A percentile compares a stretch with the other conserved stretches of the same genome.
Evolutionary conservation across 305 asterid genomes (phyloP).

Genomic region (Fraxinus dipetala): DNA sequence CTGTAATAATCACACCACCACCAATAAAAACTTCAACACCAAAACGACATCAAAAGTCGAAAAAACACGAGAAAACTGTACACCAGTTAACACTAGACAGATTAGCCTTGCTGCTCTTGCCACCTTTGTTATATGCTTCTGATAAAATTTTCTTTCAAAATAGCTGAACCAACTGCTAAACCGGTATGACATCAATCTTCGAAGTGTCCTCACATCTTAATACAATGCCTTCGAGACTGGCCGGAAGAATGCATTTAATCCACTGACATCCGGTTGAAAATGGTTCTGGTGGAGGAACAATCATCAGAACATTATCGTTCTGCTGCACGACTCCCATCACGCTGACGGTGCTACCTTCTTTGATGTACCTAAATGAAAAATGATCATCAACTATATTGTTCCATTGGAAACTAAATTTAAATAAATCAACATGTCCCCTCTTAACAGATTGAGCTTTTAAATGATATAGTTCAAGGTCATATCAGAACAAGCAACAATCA

Average conservation of each 20-base stretch:
- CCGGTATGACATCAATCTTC: constrained; percentile 65
- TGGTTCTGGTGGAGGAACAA: constrained; percentile 67
- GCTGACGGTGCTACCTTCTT: constrained; percentile 73
- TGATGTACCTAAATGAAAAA: constrained; percentile 47
- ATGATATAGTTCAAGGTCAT: background rate
- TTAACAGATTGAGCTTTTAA: background rate
- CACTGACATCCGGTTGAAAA: constrained; percentile 71
- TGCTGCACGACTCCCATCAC: constrained; percentile 77
- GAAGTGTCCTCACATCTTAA: constrained; percentile 59
- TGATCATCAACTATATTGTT: background rate
- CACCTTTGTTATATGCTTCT: constrained; percentile 24
- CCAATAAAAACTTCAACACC: constrained; percentile 26
- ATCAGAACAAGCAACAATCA: background rate
- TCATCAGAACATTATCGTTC: constrained; percentile 65
- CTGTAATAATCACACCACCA: constrained; percentile 38
- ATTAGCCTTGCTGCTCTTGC: constrained; percentile 18
- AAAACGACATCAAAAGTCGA: background rate
- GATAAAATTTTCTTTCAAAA: background rate
- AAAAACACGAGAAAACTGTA: constrained; percentile 45
- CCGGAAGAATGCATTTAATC: constrained; percentile 67
- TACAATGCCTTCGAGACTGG: constrained; percentile 62
- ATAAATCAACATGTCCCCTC: background rate
- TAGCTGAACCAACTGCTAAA: constrained; percentile 27
- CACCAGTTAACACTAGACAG: constrained; percentile 37
- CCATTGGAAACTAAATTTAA: background rate